Percentiles rank a stretch among this genome's conserved stretches.
Evolutionary conservation across 2,329 filamentous ascomycete species (phyloP).

Genomic region (Pseudonectria buxi): DNA sequence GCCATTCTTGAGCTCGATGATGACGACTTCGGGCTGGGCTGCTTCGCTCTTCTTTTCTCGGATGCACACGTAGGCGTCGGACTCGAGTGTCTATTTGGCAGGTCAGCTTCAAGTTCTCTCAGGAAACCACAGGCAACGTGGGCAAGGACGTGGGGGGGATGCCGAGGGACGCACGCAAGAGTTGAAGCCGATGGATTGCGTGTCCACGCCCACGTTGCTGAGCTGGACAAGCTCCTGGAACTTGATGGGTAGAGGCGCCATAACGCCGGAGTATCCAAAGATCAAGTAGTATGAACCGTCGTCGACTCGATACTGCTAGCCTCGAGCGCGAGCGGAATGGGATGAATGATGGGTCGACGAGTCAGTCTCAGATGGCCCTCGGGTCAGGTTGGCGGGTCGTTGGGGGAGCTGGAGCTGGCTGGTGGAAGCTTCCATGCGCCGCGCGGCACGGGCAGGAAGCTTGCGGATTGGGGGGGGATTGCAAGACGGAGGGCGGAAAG

Average conservation of each 20-base stretch:
- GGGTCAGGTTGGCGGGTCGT: constrained; percentile 19
- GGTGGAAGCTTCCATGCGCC: constrained; percentile 34
- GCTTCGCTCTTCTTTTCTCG: constrained; percentile 86
- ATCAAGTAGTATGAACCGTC: constrained; percentile 18
- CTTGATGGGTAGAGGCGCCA: constrained; percentile 79
- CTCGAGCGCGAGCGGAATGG: constrained; percentile 11
- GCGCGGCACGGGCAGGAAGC: constrained; percentile 20
- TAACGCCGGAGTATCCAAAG: constrained; percentile 31
- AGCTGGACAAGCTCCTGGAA: constrained; percentile 84
- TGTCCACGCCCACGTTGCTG: constrained; percentile 41
- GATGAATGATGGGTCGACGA: constrained; percentile 7
- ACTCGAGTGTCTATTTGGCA: constrained; percentile 77
- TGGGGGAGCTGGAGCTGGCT: constrained; percentile 16
- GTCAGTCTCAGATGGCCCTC: constrained; percentile 21
- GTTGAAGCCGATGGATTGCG: constrained; percentile 64
- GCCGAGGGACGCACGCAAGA: constrained; percentile 56
- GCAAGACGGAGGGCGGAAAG: constrained; percentile 1
- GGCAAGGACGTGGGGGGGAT: constrained; percentile 7
- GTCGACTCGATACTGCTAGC: constrained; percentile 20
- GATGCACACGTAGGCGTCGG: constrained; percentile 92
- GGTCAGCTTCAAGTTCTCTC: constrained; percentile 17
- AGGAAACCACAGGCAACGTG: no score
- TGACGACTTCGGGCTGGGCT: constrained; percentile 87
- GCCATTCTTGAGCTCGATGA: constrained; percentile 94
- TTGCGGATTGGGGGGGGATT: constrained; percentile 3